Conservation (phyloP, 768 basidiomycete genomes). For the Leccinum pellstonianum region DNA sequence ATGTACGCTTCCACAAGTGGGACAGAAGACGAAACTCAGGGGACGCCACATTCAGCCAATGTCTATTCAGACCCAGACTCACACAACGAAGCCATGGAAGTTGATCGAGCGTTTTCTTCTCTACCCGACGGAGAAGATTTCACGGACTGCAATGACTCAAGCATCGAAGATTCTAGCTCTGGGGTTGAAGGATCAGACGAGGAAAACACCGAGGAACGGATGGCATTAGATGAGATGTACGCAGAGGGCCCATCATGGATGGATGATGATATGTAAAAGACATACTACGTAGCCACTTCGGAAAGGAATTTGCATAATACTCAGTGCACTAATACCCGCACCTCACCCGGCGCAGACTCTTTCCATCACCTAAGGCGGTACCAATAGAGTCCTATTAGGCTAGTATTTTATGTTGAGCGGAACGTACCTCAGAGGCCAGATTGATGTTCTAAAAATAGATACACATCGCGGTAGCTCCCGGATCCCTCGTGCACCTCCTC, state of each 20-base stretch:
- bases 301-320: too few species aligned
- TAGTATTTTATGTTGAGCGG: too few species aligned
- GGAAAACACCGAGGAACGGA: not conserved
- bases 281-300: too few species aligned
- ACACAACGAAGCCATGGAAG: not conserved
- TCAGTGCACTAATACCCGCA: too few species aligned
- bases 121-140: not conserved
- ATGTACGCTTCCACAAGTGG: not conserved
- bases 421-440: too few species aligned
- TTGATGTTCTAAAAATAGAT: too few species aligned
- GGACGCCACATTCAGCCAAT: not conserved
- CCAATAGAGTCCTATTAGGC: too few species aligned
- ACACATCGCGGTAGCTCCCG: too few species aligned
- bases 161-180: not conserved
- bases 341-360: too few species aligned
- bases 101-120: not conserved
- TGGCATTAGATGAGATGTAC: not conserved
- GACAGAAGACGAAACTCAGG: not conserved
- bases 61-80: not conserved
- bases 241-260: not conserved
- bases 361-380: too few species aligned
- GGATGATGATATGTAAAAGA: not conserved
- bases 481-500: too few species aligned
- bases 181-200: not conserved
- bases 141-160: not conserved